These are phyloP conservation scores for Bipolaris cookei DNA, from an alignment of 2,329 filamentous ascomycete species.

Conservation along the genomic window DNA sequence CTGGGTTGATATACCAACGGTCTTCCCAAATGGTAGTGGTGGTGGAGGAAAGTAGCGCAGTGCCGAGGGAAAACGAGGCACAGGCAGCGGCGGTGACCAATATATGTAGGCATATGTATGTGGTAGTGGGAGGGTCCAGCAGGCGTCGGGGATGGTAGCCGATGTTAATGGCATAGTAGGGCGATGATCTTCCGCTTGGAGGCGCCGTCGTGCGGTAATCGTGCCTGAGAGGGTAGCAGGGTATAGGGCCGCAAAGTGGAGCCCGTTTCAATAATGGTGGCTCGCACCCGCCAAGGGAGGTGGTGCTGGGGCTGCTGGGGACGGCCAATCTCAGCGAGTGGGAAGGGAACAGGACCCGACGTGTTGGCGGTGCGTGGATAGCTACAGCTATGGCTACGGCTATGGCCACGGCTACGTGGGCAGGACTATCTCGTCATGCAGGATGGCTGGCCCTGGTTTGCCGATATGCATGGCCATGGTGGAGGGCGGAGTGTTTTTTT, in stretches of 20 bases:
- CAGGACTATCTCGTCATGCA: slow-evolving; percentile 29
- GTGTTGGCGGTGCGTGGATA: background rate
- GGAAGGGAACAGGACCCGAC: background rate
- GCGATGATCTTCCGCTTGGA: slow-evolving; percentile 43
- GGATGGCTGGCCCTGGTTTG: slow-evolving; percentile 23
- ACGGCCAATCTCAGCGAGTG: slow-evolving; percentile 18
- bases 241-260: slow-evolving; percentile 31
- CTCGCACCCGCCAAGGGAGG: slow-evolving; percentile 17
- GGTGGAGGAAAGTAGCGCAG: slow-evolving; percentile 13
- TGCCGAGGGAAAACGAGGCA: slow-evolving; percentile 22
- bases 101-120: slow-evolving; percentile 40
- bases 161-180: slow-evolving; percentile 41
- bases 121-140: slow-evolving; percentile 40
- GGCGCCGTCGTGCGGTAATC: slow-evolving; percentile 33
- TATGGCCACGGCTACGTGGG: background rate
- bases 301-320: background rate
- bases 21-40: slow-evolving; percentile 4
- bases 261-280: slow-evolving; percentile 34
- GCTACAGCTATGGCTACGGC: no score
- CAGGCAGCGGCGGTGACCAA: slow-evolving; percentile 35
- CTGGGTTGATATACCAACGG: slow-evolving; percentile 13
- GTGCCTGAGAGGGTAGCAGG: slow-evolving; percentile 31
- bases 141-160: slow-evolving; percentile 36
- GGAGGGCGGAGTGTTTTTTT: slow-evolving; percentile 13
- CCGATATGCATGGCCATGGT: slow-evolving; percentile 1